A percentile compares a stretch with the other conserved stretches of the same genome.
phyloP scores from a whole-genome alignment of 495 filamentous ascomycete species.

The Daldinia childiae region DNA sequence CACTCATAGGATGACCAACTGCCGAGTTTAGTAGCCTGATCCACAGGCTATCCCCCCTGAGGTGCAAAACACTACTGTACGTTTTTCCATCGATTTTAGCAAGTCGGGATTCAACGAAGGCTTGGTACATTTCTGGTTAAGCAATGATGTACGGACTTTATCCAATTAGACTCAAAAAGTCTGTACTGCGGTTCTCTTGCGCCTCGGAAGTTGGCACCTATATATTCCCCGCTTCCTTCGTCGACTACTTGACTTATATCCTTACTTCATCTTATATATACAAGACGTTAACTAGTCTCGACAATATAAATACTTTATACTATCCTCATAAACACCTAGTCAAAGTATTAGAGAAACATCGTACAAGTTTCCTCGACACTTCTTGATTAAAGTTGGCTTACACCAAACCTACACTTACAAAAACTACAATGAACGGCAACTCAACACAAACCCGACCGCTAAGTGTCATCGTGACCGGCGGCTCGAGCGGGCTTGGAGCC shows the following conservation, averaged over 20 bases:
- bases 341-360: background rate
- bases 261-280: background rate
- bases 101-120: background rate
- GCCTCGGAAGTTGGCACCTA: background rate
- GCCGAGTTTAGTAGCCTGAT: slow-evolving; percentile 33
- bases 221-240: slow-evolving; percentile 5
- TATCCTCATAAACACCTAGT: background rate
- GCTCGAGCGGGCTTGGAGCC: slow-evolving; percentile 65
- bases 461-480: slow-evolving; percentile 57
- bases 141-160: background rate
- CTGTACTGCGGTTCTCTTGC: background rate
- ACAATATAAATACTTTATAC: background rate
- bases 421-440: slow-evolving; percentile 24
- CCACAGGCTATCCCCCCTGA: slow-evolving; percentile 17
- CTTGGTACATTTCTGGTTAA: background rate
- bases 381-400: background rate
- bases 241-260: background rate
- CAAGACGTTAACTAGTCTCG: background rate
- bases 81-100: background rate
- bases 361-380: background rate
- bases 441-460: slow-evolving; percentile 15
- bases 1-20: slow-evolving; percentile 31
- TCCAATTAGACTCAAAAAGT: background rate
- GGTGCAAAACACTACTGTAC: background rate
- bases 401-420: slow-evolving; percentile 1